Conservation (phyloP, 805 yeast genomes). For the Zygotorulaspora florentina region DNA sequence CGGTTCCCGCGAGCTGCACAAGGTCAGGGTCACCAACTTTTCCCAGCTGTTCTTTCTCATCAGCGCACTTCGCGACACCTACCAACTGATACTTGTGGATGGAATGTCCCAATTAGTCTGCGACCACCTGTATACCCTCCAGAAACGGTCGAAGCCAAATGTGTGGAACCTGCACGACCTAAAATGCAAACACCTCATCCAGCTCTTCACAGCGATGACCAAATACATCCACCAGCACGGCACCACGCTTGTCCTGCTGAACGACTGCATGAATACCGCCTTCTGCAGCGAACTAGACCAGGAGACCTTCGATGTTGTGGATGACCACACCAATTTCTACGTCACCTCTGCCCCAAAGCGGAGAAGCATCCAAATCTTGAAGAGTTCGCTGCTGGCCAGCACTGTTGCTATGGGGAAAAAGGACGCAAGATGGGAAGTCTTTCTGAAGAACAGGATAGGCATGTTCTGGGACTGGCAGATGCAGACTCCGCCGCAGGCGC, state of each 20-base stretch:
- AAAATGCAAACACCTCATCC: conserved; percentile 27
- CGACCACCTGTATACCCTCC: conserved; percentile 19
- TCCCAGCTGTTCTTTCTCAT: conserved; percentile 28
- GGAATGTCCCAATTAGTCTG: conserved; percentile 32
- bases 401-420: conserved; percentile 29
- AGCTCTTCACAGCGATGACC: conserved; percentile 28
- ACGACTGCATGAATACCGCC: conserved; percentile 34
- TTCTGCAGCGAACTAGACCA: conserved; percentile 17
- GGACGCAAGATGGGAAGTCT: conserved; percentile 32
- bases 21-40: conserved; percentile 21
- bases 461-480: conserved; percentile 29
- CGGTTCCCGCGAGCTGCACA: not conserved
- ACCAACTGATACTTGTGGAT: conserved; percentile 27
- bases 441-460: conserved; percentile 26
- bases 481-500: not conserved
- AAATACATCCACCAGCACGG: conserved; percentile 24
- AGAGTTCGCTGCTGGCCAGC: conserved; percentile 31
- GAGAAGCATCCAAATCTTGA: conserved; percentile 28
- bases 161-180: conserved; percentile 23
- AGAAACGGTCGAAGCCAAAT: conserved; percentile 4
- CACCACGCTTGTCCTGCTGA: conserved; percentile 24
- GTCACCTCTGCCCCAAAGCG: conserved; percentile 18
- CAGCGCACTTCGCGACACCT: conserved; percentile 15
- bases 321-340: conserved; percentile 21
- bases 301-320: conserved; percentile 19